Evolutionary conservation across 108 stramenopile genomes (phyloP), one percentile per base, ranked within the genome.

Genomic region (Hondaea fermentalgiana): DNA sequence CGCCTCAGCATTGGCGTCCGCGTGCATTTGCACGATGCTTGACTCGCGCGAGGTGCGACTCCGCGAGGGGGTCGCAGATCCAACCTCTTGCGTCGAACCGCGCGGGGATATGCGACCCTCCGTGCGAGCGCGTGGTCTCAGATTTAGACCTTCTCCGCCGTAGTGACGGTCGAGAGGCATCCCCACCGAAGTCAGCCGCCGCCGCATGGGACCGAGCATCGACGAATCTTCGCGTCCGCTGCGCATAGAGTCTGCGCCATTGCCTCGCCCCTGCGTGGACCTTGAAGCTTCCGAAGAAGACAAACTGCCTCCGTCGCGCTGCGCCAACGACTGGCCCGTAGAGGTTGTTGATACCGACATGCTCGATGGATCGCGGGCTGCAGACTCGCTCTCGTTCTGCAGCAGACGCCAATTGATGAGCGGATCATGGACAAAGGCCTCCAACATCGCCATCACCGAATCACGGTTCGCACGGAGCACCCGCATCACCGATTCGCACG

Each of bases 381-480:
- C 14, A 4, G 60, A 69, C 42, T 55, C 87, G 29, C 43, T 93
- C 35, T 90, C 92, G 19, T 72, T 89, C 57, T 90, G 95, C 8
- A 98, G 91, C 69, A 99, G 92, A 60, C 99, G 95, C 98, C 98
- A 99, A 42, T 97, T 97, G 76, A 99, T 99, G 5, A 99, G 93
- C 25, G 99, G 99, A 93, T 99, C 99, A 89, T 99, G 97, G 28
- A 99, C 97, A 92, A 99, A 99, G 59, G 99, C 98, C 91, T 99
- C 98, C 28, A 99, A 94, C 98, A 99, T 98, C 17, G 98, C 96
- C 43, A 98, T 96, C 59, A 99, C 91, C 28, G 96, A 97, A 91
- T 99, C 98, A 44, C 97, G 90, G 91, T 97, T 98, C 87, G 97
- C 96, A 55, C 98, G 93, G 87, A 99, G 91, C 5, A 99, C 98